Evolutionary conservation across 129 eudicot genomes (phyloP), one percentile per base, ranked within the genome.

Genomic region (Tanacetum coccineum): DNA sequence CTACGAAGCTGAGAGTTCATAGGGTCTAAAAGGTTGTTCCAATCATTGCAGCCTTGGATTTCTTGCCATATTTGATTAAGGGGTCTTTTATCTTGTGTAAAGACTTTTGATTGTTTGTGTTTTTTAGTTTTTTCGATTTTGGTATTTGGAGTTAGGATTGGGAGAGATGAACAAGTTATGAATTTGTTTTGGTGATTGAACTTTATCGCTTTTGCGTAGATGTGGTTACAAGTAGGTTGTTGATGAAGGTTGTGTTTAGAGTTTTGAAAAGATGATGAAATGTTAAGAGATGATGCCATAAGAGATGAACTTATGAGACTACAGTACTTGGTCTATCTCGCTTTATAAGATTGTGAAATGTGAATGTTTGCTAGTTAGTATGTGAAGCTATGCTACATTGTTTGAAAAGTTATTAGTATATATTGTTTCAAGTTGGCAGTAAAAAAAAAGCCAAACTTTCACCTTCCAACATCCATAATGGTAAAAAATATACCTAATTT

Each of bases 21-120:
- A 72, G 96, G 93, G 72, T 85, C 85, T 3, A 88, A 54, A 0
- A 88, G 79, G 13, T 64, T 64, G 20, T 71, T 76, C 96, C 96
- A 88, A 50, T 88, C 62, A 49, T 60, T 59, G 30, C 68, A 59
- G 42, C 96, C 96, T 60, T 85, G 93, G 47, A 88, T 76, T 54
- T 85, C 80, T 9, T 69, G 76, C 93, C 96, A 88, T n/a, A 82
- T 58, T 50, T 88, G 66, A n/a, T 63, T 14, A 0, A 88, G 81
- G 25, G 84, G 82, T 56, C 77, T 68, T 12, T 59, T 13, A 15
- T 75, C 70, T 50, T 68, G 57, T 25, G 13, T 44, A 15, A 53
- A 64, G 20, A 10, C 9, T 26, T 53, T 53, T 2, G 50, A 12
- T n/a, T 59, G 10, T 9, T 21, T 21, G 28, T 25, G 67, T 46